Evolutionary conservation across 1,284 basidiomycete species (phyloP).

Genomic region (Wolfiporia cocos): DNA sequence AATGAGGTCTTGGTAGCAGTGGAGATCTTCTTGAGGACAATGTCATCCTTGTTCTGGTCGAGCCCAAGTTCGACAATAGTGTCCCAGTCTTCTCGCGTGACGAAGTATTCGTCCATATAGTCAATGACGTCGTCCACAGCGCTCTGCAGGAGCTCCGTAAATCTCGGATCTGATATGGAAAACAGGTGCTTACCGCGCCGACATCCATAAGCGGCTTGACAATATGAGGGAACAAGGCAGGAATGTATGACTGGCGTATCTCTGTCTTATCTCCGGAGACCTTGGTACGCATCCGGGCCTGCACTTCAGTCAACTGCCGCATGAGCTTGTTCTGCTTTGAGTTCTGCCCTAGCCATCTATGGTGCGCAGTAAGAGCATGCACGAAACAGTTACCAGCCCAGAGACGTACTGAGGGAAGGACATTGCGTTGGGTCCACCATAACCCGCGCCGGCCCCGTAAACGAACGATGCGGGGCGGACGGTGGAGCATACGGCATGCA

Average conservation of each 20-base stretch:
- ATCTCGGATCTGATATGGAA: neutral
- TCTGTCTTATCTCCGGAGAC: constrained; percentile 88
- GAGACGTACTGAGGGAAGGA: constrained; percentile 73
- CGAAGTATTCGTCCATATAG: constrained; percentile 91
- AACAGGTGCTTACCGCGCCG: constrained; percentile 47
- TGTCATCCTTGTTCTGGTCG: constrained; percentile 69
- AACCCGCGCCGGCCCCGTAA: constrained; percentile 69
- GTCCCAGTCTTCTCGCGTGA: constrained; percentile 95
- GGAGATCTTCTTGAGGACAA: constrained; percentile 80
- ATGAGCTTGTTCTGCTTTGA: constrained; percentile 85
- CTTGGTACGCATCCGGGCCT: constrained; percentile 91
- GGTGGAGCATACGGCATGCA: constrained; percentile 88
- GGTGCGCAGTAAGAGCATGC: neutral
- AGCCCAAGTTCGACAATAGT: constrained; percentile 91
- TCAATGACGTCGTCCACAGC: constrained; percentile 80
- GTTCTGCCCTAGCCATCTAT: constrained; percentile 95
- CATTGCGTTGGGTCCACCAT: constrained; percentile 62
- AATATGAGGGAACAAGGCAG: constrained; percentile 75
- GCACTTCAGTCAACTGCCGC: constrained; percentile 84
- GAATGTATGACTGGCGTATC: constrained; percentile 88
- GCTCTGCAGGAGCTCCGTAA: constrained; percentile 55
- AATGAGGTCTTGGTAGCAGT: constrained; percentile 79
- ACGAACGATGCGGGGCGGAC: constrained; percentile 80
- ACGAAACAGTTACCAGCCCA: neutral
- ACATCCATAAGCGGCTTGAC: constrained; percentile 74